A percentile compares a stretch with the other conserved stretches of the same genome.
Conservation (phyloP, 768 basidiomycete species). For the Naganishia friedmannii region DNA sequence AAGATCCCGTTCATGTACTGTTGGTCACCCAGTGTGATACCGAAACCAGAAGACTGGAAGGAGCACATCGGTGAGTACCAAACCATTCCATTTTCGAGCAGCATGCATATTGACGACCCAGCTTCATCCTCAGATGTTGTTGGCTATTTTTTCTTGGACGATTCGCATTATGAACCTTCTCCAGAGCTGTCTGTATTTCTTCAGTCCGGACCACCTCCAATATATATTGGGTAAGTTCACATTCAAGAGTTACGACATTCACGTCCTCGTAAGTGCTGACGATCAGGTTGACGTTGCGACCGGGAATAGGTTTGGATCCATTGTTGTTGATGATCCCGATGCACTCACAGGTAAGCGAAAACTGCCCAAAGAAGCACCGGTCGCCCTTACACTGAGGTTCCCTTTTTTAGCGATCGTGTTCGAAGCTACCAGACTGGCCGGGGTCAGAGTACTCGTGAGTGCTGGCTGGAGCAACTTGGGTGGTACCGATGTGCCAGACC, state of each 20-base stretch:
- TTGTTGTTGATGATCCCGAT: slow-evolving; percentile 61
- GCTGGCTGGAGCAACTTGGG: slow-evolving; percentile 68
- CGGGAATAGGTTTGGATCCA: slow-evolving; percentile 57
- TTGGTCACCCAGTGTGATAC: slow-evolving; percentile 62
- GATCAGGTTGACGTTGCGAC: too few relatives aligned
- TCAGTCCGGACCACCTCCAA: slow-evolving; percentile 57
- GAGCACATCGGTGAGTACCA: slow-evolving; percentile 58
- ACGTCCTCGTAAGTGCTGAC: too few relatives aligned
- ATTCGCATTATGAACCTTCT: slow-evolving; percentile 58
- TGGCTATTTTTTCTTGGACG: slow-evolving; percentile 65
- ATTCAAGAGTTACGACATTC: too few relatives aligned
- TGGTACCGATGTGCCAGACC: slow-evolving; percentile 57
- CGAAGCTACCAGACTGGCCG: slow-evolving; percentile 60
- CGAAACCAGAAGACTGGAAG: slow-evolving; percentile 65
- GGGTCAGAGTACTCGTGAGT: slow-evolving; percentile 63
- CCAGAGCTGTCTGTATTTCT: slow-evolving; percentile 59
- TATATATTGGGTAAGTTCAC: slow-evolving; percentile 61
- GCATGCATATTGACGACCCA: too few relatives aligned
- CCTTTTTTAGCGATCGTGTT: slow-evolving; percentile 57
- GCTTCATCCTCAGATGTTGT: slow-evolving; percentile 54
- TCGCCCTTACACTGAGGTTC: not conserved
- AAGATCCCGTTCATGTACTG: slow-evolving; percentile 66
- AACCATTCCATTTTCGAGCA: not conserved
- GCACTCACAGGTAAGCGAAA: slow-evolving; percentile 55
- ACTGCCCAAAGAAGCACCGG: not conserved